Evolutionary conservation across 768 basidiomycete species (phyloP).

Genomic region (Obba rivulosa): DNA sequence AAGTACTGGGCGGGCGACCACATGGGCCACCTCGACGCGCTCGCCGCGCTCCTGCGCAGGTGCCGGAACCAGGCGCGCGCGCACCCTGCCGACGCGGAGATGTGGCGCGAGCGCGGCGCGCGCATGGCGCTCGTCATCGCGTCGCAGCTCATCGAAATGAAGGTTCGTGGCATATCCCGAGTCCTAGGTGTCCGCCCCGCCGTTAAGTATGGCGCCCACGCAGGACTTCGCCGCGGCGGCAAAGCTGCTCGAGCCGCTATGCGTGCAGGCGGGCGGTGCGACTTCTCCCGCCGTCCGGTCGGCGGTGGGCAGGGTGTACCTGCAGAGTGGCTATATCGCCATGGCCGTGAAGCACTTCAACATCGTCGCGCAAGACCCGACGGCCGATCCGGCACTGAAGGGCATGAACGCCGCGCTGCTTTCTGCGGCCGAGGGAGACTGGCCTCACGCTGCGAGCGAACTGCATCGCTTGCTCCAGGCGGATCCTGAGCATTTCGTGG

Average conservation of each 20-base stretch:
- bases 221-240: constrained; percentile 71
- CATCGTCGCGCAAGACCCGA: constrained; percentile 39
- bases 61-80: constrained; percentile 44
- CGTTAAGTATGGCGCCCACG: neutral
- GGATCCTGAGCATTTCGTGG: constrained; percentile 59
- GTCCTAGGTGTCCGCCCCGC: neutral
- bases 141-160: constrained; percentile 81
- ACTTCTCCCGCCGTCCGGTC: constrained; percentile 58
- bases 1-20: constrained; percentile 81
- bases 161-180: constrained; percentile 38
- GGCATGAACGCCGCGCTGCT: constrained; percentile 64
- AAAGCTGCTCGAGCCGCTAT: constrained; percentile 64
- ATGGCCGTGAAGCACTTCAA: constrained; percentile 57
- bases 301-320: constrained; percentile 66
- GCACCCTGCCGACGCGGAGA: constrained; percentile 29
- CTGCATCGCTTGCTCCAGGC: constrained; percentile 40
- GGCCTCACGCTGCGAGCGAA: constrained; percentile 44
- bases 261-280: constrained; percentile 25
- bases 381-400: constrained; percentile 27
- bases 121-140: constrained; percentile 75
- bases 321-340: constrained; percentile 64
- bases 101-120: constrained; percentile 83
- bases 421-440: constrained; percentile 66
- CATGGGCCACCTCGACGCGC: constrained; percentile 74
- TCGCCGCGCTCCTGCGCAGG: constrained; percentile 54